Evolutionary conservation across 495 filamentous ascomycete genomes (phyloP).

Genomic region (Rhypophila decipiens): DNA sequence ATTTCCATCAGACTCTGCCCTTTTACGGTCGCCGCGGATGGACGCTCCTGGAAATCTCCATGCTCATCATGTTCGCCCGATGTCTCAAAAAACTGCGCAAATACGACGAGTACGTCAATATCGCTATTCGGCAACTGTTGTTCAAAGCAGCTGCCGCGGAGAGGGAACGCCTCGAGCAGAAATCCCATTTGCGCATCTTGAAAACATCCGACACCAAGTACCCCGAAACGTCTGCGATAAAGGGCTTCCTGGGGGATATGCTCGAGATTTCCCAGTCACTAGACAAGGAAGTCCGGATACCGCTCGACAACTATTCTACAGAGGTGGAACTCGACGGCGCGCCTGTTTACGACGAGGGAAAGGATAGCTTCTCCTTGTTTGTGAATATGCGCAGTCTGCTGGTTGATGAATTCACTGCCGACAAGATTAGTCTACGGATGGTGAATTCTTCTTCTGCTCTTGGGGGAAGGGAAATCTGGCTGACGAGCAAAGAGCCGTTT

Average conservation of each 20-base stretch:
- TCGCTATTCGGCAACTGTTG: slow-evolving; percentile 65
- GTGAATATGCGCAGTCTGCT: slow-evolving; percentile 68
- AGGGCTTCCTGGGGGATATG: slow-evolving; percentile 59
- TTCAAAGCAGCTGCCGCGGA: slow-evolving; percentile 62
- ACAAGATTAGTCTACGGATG: slow-evolving; percentile 61
- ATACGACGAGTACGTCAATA: slow-evolving; percentile 72
- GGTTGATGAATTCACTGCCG: slow-evolving; percentile 60
- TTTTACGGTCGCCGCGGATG: slow-evolving; percentile 78
- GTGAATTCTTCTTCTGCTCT: slow-evolving; percentile 37
- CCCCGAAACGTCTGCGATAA: slow-evolving; percentile 50
- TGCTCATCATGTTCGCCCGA: slow-evolving; percentile 78
- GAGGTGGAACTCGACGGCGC: slow-evolving; percentile 62
- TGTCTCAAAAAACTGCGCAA: slow-evolving; percentile 73
- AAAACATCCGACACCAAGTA: slow-evolving; percentile 19
- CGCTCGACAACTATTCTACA: slow-evolving; percentile 67
- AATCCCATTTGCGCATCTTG: slow-evolving; percentile 25
- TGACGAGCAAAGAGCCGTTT: slow-evolving; percentile 42
- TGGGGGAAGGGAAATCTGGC: slow-evolving; percentile 56
- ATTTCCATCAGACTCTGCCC: slow-evolving; percentile 74
- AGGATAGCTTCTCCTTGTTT: slow-evolving; percentile 71
- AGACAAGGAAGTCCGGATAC: slow-evolving; percentile 57
- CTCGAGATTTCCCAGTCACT: slow-evolving; percentile 56
- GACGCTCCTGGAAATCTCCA: slow-evolving; percentile 69
- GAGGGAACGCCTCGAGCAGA: slow-evolving; percentile 38
- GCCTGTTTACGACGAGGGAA: slow-evolving; percentile 60